Conservation (phyloP, 352 stramenopile species). For the Phytophthora kernoviae region DNA sequence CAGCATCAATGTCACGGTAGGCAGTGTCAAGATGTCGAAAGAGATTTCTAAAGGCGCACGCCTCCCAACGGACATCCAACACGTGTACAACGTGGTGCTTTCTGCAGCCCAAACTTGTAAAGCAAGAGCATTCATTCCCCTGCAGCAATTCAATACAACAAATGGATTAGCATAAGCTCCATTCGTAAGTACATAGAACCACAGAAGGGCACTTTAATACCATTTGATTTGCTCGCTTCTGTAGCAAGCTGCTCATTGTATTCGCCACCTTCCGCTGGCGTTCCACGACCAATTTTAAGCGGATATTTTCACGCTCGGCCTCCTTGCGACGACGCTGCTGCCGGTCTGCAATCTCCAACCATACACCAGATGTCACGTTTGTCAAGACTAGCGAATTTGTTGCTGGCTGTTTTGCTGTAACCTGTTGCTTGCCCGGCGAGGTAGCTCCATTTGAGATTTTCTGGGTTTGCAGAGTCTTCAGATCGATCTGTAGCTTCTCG, state of each 20-base stretch:
- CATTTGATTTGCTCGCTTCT: slow-evolving; percentile 27
- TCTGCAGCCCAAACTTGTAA: slow-evolving; percentile 12
- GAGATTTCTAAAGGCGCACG: slow-evolving; percentile 15
- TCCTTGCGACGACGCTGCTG: slow-evolving; percentile 25
- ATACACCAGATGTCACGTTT: slow-evolving; percentile 18
- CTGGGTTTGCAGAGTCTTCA: slow-evolving; percentile 25
- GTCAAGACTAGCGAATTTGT: slow-evolving; percentile 2
- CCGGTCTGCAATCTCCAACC: slow-evolving; percentile 22
- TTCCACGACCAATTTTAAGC: slow-evolving; percentile 40
- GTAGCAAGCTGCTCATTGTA: slow-evolving; percentile 38
- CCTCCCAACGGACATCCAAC: slow-evolving; percentile 16
- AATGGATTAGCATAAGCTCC: slow-evolving; percentile 4
- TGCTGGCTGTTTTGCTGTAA: neutral
- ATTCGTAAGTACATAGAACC: neutral
- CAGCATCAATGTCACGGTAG: slow-evolving; percentile 16
- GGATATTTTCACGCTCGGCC: slow-evolving; percentile 38
- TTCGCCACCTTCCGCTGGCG: slow-evolving; percentile 44
- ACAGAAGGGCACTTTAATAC: slow-evolving; percentile 7
- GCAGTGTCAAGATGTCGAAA: slow-evolving; percentile 25
- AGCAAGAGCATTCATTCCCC: slow-evolving; percentile 19
- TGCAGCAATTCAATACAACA: slow-evolving; percentile 6
- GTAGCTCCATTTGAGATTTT: slow-evolving; percentile 10
- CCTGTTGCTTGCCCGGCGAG: neutral
- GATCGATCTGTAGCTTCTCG: slow-evolving; percentile 34
- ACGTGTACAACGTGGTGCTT: slow-evolving; percentile 20